Base-by-base conservation (phyloP, 164 flowering plant genomes). In the Umbilicus rupestris region DNA sequence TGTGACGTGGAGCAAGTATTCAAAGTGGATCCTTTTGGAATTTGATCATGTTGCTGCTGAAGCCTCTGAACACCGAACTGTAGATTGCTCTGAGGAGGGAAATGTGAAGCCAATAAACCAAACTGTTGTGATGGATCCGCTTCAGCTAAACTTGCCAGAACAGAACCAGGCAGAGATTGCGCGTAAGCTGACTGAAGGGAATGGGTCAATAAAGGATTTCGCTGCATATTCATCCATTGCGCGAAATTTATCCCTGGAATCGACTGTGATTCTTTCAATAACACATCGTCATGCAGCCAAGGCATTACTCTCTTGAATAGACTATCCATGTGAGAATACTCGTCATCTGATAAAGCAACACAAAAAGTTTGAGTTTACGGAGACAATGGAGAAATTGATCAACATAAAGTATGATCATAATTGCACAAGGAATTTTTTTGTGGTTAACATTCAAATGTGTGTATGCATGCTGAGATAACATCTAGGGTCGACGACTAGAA, bases 211-310 rank as follows among this genome's bases (percentile, higher is more conserved):
- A 88, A 68, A 62, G 90, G 74, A 70, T 80, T 87, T 65, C 86
- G 95, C 74, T 89, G 96, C 97, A 94, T 86, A 82, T 75, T 94
- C 97, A 94, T 94, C 98, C 95, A 91, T 62, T 94, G 97, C 11
- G 78, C 86, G 73, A 94, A 72, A 78, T 92, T 91, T 35, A 91
- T 70, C 50, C 98, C 96, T 58, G 87, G 84, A 39, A 85, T 75
- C 57, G 85, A 73, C 60, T 84, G 90, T 15, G 88, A 70, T 72
- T 94, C 98, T 78, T 84, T 91, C 76, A 83, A 74, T 77, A 74
- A 72, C 3, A 79, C 68, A 42, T 91, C 96, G 64, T 90, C 93
- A 33, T 92, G 87, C 66, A 89, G 80, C 97, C 96, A 90, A 26
- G 97, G 98, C 89, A 89, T 87, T 57, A 91, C 75, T 71, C 95